Evolutionary conservation across 164 flowering plant species (phyloP).

Genomic region (Nymphaea colorata): DNA sequence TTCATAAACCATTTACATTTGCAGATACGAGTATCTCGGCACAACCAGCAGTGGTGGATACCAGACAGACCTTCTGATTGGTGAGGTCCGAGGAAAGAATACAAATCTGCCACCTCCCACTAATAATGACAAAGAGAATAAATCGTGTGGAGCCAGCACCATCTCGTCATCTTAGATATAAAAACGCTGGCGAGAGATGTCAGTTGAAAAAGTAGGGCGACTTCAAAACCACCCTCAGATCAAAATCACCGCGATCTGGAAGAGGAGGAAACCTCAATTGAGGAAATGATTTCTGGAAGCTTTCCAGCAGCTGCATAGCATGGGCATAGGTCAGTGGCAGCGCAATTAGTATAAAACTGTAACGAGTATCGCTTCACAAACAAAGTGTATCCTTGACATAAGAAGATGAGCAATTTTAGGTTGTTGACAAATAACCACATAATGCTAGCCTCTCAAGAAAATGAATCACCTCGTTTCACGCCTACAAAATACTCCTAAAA

Average conservation of each 20-base stretch:
- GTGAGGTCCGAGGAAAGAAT: background rate
- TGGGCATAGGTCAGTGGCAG: background rate
- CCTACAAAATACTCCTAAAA: no score
- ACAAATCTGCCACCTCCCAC: background rate
- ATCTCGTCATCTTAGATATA: background rate
- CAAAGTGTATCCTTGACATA: no score
- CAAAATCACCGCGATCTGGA: conserved; percentile 58
- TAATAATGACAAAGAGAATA: background rate
- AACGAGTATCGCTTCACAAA: background rate
- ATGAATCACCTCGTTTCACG: no score
- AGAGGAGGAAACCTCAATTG: conserved; percentile 39
- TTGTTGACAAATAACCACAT: no score
- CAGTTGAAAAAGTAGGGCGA: conserved; percentile 43
- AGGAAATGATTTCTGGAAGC: conserved; percentile 47
- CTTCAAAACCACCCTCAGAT: conserved; percentile 39
- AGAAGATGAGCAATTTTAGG: no score
- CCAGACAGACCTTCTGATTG: background rate
- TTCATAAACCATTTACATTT: no score
- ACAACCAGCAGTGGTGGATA: background rate
- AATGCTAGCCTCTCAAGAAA: no score
- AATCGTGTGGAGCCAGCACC: background rate
- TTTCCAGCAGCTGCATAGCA: conserved; percentile 39
- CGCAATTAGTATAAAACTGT: background rate
- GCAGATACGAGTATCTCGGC: background rate
- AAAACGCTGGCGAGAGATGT: background rate